phyloP scores from a whole-genome alignment of 306 rosid genomes.

The Cicer pinnatifidum region DNA sequence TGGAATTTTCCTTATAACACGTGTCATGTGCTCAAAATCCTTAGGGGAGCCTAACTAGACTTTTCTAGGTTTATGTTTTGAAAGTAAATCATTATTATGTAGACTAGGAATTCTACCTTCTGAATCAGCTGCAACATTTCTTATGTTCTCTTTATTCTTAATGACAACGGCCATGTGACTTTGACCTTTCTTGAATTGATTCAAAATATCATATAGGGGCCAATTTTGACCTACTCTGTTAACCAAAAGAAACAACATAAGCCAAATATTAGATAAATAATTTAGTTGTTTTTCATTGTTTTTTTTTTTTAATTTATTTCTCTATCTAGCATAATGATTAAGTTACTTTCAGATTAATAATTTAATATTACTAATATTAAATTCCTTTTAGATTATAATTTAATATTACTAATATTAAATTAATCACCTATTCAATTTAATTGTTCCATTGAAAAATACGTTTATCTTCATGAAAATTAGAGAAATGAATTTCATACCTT shows the following conservation, averaged over 20 bases:
- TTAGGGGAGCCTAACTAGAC: background rate
- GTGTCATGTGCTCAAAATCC: no score
- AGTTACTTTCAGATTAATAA: no score
- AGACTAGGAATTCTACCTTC: conserved; percentile 30
- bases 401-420: no score
- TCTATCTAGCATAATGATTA: no score
- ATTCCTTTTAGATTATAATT: no score
- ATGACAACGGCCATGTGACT: conserved; percentile 78
- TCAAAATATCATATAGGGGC: conserved; percentile 77
- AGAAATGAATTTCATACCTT: conserved; percentile 50
- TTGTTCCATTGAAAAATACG: background rate
- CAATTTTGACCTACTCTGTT: conserved; percentile 63
- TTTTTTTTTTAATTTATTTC: background rate
- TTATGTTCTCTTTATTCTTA: conserved; percentile 46
- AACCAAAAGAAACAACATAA: conserved; percentile 25
- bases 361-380: no score
- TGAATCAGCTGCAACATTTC: conserved; percentile 36
- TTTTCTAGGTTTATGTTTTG: background rate
- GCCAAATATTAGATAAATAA: background rate
- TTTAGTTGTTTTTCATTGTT: background rate
- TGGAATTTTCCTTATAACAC: no score
- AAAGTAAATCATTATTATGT: conserved; percentile 9
- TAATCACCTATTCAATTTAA: background rate
- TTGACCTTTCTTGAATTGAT: conserved; percentile 64
- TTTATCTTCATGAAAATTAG: background rate